Evolutionary conservation across 208 protist genomes (phyloP).

Genomic region (Leishmania aethiopica): DNA sequence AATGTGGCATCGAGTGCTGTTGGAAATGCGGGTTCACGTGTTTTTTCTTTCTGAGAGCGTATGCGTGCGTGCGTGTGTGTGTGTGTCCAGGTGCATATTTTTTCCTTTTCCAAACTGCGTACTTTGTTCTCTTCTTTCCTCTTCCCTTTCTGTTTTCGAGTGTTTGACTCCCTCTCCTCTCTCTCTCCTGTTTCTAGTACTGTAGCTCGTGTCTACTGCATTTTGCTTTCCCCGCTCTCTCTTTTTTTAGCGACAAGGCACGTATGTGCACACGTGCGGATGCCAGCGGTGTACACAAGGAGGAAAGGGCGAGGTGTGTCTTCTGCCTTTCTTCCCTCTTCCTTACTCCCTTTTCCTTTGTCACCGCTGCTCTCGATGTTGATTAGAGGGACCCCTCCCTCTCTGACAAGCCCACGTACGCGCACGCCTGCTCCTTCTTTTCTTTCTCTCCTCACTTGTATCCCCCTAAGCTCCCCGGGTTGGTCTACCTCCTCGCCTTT

Average conservation of each 20-base stretch:
- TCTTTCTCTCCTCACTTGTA: not conserved
- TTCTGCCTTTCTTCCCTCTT: not conserved
- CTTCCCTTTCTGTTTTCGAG: not conserved
- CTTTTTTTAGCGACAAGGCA: not conserved
- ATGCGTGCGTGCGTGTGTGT: not conserved
- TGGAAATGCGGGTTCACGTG: not conserved
- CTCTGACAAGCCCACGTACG: not conserved
- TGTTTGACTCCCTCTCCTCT: not conserved
- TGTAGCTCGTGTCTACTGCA: not conserved
- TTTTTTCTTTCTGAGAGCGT: not conserved
- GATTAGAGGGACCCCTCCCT: not conserved
- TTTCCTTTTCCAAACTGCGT: not conserved
- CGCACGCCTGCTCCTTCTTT: not conserved
- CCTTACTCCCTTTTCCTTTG: not conserved
- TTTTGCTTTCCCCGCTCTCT: not conserved
- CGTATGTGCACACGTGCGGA: not conserved
- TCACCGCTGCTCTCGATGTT: not conserved
- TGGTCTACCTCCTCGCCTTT: not conserved
- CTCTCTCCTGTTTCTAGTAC: not conserved
- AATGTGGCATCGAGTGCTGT: not conserved
- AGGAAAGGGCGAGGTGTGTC: not conserved
- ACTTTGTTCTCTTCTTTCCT: not conserved
- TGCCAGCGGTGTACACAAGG: not conserved
- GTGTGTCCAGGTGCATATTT: not conserved
- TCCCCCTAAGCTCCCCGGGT: not conserved